phyloP scores from a whole-genome alignment of 257 asterid species.

The Salvia miltiorrhiza region DNA sequence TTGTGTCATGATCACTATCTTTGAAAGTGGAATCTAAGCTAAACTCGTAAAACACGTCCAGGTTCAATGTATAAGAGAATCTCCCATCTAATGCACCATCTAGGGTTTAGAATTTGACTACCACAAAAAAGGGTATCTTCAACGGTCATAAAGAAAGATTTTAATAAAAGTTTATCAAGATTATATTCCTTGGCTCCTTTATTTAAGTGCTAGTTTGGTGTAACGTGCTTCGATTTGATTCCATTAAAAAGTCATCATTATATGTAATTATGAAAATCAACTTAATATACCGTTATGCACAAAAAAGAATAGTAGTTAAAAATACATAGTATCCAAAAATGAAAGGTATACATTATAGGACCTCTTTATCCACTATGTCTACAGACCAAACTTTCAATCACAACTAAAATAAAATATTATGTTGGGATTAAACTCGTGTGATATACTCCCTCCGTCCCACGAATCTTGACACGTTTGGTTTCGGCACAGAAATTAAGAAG shows the following conservation, averaged over 20 bases:
- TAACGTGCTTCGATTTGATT: not conserved
- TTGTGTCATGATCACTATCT: not conserved
- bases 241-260: not conserved
- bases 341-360: not conserved
- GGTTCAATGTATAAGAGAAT: slow-evolving; percentile 23
- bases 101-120: not conserved
- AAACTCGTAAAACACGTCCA: slow-evolving; percentile 11
- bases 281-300: not conserved
- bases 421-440: no score
- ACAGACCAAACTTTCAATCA: no score
- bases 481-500: no score
- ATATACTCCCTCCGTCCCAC: no score
- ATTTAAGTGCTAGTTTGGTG: not conserved
- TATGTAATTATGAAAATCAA: not conserved
- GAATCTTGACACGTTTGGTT: no score
- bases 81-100: not conserved
- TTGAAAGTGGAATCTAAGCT: not conserved
- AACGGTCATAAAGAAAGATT: slow-evolving; percentile 12
- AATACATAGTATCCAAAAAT: not conserved
- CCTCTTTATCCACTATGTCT: not conserved
- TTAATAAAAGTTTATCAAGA: not conserved
- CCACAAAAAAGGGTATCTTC: slow-evolving; percentile 1
- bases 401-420: no score
- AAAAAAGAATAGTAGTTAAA: not conserved
- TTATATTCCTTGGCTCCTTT: slow-evolving; percentile 3